Conservation (phyloP, 2,329 filamentous ascomycete species). For the Tetracladium maxilliforme region DNA sequence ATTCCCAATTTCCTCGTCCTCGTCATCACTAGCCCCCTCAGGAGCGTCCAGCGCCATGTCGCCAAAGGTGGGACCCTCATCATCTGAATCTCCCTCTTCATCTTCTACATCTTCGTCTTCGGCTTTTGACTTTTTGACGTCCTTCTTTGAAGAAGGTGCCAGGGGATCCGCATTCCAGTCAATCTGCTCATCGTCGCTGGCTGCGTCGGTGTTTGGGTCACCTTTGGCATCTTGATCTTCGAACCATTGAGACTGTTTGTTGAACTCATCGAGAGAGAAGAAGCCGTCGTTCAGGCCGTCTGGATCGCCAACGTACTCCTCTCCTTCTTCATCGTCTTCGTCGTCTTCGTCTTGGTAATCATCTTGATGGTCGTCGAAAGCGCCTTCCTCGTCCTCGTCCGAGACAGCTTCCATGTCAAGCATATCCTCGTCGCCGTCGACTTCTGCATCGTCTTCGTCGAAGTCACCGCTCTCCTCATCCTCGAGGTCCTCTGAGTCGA, state of each 20-base stretch:
- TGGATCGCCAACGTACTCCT: conserved; percentile 54
- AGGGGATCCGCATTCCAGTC: conserved; percentile 78
- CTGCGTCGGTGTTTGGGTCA: conserved; percentile 58
- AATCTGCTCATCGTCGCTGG: conserved; percentile 72
- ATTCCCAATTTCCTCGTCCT: conserved; percentile 33
- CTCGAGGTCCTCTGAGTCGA: conserved; percentile 17
- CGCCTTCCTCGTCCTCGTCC: conserved; percentile 17
- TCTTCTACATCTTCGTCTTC: conserved; percentile 23
- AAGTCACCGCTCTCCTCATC: conserved; percentile 12
- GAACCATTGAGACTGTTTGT: conserved; percentile 79
- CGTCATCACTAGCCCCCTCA: conserved; percentile 56
- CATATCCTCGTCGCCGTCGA: conserved; percentile 10
- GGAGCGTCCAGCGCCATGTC: conserved; percentile 61
- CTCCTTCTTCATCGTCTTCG: conserved; percentile 29
- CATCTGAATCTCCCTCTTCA: conserved; percentile 49
- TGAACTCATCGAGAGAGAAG: conserved; percentile 96
- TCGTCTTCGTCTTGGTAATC: conserved; percentile 31
- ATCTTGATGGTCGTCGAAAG: conserved; percentile 20
- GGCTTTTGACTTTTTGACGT: conserved; percentile 11
- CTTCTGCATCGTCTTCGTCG: conserved; percentile 17
- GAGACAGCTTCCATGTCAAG: conserved; percentile 16
- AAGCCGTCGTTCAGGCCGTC: conserved; percentile 92
- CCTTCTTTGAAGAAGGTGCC: conserved; percentile 16
- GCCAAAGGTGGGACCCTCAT: conserved; percentile 70
- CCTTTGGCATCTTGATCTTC: conserved; percentile 73